phyloP scores from a whole-genome alignment of 306 rosid genomes.

The Fagus crenata region DNA sequence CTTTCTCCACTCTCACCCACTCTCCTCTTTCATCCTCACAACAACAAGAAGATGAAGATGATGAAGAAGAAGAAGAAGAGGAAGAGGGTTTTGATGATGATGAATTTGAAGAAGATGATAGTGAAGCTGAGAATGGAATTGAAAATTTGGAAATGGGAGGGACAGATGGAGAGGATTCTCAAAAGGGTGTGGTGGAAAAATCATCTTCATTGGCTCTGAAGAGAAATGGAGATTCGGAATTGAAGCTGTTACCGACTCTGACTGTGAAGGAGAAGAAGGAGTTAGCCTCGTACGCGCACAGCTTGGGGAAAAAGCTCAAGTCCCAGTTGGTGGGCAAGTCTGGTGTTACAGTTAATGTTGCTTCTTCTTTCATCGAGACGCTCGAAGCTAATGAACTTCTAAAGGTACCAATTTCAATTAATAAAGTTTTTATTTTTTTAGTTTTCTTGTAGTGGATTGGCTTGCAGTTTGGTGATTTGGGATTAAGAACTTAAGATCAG shows the following conservation, averaged over 20 bases:
- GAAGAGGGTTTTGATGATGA: slow-evolving; percentile 19
- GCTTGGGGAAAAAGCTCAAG: slow-evolving; percentile 90
- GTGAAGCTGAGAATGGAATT: slow-evolving; percentile 20
- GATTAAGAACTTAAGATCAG: background rate
- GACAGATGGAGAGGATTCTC: slow-evolving; percentile 19
- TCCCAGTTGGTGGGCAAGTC: slow-evolving; percentile 86
- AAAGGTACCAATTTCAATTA: slow-evolving; percentile 47
- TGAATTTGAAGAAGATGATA: slow-evolving; percentile 20
- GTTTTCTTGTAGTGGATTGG: background rate
- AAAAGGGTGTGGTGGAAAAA: slow-evolving; percentile 31
- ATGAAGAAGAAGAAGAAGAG: slow-evolving; percentile 16
- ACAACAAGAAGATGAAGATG: background rate
- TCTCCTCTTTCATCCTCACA: slow-evolving; percentile 1
- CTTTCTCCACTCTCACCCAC: slow-evolving; percentile 32
- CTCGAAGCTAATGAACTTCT: slow-evolving; percentile 95
- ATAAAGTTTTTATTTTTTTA: background rate
- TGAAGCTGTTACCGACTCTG: slow-evolving; percentile 51
- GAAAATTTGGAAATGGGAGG: slow-evolving; percentile 33
- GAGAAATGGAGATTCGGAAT: slow-evolving; percentile 39
- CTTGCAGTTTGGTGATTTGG: background rate
- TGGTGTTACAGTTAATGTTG: slow-evolving; percentile 73
- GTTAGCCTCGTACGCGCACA: slow-evolving; percentile 73
- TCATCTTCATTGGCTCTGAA: slow-evolving; percentile 40
- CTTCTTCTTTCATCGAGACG: slow-evolving; percentile 69
- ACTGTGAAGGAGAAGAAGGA: slow-evolving; percentile 85